Conservation (phyloP, 352 stramenopile species). For the Globisporangium cederbergense region DNA sequence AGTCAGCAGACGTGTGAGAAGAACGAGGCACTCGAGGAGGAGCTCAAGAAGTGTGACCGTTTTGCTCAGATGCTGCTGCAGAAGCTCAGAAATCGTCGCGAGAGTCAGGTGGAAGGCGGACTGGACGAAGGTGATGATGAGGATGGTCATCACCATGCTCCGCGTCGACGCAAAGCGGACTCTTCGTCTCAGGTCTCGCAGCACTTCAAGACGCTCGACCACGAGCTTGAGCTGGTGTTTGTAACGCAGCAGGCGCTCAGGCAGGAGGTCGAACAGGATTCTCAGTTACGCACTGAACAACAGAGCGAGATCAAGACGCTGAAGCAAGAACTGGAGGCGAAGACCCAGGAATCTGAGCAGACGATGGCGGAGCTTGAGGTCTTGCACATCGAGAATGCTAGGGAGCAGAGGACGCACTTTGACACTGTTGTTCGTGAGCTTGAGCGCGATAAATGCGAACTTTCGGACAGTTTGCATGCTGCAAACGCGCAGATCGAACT, state of each 20-base stretch:
- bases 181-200: not conserved
- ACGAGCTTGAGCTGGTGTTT: constrained; percentile 23
- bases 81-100: constrained; percentile 17
- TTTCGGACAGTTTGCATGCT: constrained; percentile 30
- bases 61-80: constrained; percentile 25
- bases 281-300: constrained; percentile 20
- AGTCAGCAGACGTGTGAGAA: constrained; percentile 54
- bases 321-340: constrained; percentile 30
- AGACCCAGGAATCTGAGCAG: constrained; percentile 31
- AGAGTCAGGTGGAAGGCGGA: not conserved
- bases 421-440: constrained; percentile 26
- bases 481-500: constrained; percentile 16
- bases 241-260: constrained; percentile 21
- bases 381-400: constrained; percentile 29
- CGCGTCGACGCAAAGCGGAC: not conserved
- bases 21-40: constrained; percentile 36
- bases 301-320: constrained; percentile 22
- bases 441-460: constrained; percentile 32
- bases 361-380: constrained; percentile 40
- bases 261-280: constrained; percentile 19
- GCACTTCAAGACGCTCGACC: constrained; percentile 20
- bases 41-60: constrained; percentile 29
- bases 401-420: constrained; percentile 41
- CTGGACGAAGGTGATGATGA: not conserved
- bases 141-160: not conserved